phyloP scores from a whole-genome alignment of 1,284 basidiomycete species.

The Kalmanozyma brasiliensis region DNA sequence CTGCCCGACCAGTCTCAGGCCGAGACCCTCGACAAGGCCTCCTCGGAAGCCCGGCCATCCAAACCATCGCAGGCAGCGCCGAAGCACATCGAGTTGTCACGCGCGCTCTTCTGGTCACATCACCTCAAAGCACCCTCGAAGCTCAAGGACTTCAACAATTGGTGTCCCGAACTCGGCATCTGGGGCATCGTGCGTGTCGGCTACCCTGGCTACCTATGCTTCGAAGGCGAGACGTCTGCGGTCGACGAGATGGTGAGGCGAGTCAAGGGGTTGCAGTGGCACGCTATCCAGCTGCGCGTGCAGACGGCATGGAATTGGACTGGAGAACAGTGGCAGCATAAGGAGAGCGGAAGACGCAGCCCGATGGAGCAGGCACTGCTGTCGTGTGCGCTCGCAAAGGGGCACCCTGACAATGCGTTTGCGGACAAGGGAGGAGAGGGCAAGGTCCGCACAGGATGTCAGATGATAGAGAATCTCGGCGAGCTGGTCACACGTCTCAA shows the following conservation, averaged over 20 bases:
- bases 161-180: conserved; percentile 48
- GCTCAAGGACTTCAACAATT: conserved; percentile 49
- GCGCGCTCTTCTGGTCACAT: conserved; percentile 47
- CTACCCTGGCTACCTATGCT: conserved; percentile 54
- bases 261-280: conserved; percentile 55
- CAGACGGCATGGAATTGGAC: conserved; percentile 24
- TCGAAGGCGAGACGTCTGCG: conserved; percentile 41
- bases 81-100: conserved; percentile 10
- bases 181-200: conserved; percentile 53
- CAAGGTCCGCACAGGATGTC: conserved; percentile 37
- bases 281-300: conserved; percentile 40
- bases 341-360: neutral
- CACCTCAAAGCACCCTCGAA: conserved; percentile 56
- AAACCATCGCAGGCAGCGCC: neutral
- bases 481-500: conserved; percentile 34
- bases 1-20: neutral
- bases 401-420: conserved; percentile 17
- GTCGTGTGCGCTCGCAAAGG: conserved; percentile 23
- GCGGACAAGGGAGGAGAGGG: neutral
- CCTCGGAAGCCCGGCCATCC: neutral
- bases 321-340: neutral
- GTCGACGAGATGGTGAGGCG: conserved; percentile 52
- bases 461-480: conserved; percentile 41
- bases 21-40: neutral
- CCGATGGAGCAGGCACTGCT: conserved; percentile 23